These are phyloP conservation scores for Schwanniomyces polymorphus DNA, from an alignment of 805 yeast species.

Conservation along the genomic window DNA sequence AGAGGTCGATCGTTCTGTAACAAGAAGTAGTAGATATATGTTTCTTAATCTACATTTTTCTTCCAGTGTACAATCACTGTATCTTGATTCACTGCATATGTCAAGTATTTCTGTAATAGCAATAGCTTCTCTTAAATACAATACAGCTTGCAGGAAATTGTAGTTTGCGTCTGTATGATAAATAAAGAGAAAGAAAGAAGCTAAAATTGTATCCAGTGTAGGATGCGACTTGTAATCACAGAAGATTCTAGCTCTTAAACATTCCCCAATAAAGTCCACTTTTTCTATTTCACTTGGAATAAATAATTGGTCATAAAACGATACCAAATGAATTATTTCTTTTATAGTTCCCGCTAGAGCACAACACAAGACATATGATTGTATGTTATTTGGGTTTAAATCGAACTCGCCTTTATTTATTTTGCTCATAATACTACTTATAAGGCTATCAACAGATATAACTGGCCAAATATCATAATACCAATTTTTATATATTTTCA, in stretches of 20 bases:
- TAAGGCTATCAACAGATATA: conserved; percentile 29
- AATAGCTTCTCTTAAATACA: conserved; percentile 38
- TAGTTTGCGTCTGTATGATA: conserved; percentile 32
- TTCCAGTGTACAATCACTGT: conserved; percentile 23
- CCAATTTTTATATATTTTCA: conserved; percentile 41
- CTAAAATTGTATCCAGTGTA: conserved; percentile 25
- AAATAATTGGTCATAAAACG: conserved; percentile 10
- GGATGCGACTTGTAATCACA: conserved; percentile 27
- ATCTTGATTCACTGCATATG: conserved; percentile 28
- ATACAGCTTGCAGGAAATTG: conserved; percentile 24
- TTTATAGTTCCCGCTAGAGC: conserved; percentile 37
- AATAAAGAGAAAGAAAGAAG: conserved; percentile 35
- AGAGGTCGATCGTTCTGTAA: conserved; percentile 39
- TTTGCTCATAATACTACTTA: conserved; percentile 16
- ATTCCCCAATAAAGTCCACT: conserved; percentile 22
- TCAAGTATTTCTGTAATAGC: conserved; percentile 35
- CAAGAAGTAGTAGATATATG: conserved; percentile 34
- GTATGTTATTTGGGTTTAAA: conserved; percentile 13
- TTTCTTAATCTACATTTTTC: conserved; percentile 36
- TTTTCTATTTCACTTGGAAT: neutral
- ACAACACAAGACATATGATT: conserved; percentile 30
- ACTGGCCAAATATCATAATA: conserved; percentile 43
- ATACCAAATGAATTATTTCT: conserved; percentile 18
- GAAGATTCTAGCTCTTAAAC: conserved; percentile 24
- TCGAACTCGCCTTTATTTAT: conserved; percentile 3